Percentiles rank a stretch among this genome's conserved stretches.
Conservation (phyloP, 805 yeast species). For the Ogataea trehalophila region DNA sequence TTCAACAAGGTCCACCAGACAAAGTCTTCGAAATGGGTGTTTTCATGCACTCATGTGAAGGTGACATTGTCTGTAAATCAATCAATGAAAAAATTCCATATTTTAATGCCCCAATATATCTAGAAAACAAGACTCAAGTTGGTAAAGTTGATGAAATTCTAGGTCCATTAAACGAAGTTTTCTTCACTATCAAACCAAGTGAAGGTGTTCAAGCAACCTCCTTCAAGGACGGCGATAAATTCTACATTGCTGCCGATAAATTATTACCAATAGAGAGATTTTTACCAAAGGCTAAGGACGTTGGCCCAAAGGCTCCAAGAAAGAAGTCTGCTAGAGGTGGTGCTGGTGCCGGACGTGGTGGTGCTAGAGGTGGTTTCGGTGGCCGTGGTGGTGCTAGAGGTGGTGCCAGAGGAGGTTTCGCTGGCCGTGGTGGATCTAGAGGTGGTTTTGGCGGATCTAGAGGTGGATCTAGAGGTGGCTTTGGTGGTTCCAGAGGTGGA, state of each 20-base stretch:
- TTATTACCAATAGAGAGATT: slow-evolving; percentile 93
- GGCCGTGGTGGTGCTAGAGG: slow-evolving; percentile 41
- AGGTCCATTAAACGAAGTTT: slow-evolving; percentile 98
- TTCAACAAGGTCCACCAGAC: slow-evolving; percentile 95
- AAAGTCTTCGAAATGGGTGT: slow-evolving; percentile 91
- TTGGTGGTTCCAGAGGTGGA: slow-evolving; percentile 36
- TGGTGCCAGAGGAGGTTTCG: slow-evolving; percentile 36
- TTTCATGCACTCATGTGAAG: slow-evolving; percentile 89
- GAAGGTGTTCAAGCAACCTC: slow-evolving; percentile 95
- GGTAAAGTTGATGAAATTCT: slow-evolving; percentile 98
- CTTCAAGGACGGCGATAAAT: slow-evolving; percentile 93
- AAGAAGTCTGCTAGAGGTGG: slow-evolving; percentile 59
- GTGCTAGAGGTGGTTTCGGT: slow-evolving; percentile 34
- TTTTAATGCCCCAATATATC: slow-evolving; percentile 96
- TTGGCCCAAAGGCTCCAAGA: slow-evolving; percentile 76
- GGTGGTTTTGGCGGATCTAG: slow-evolving; percentile 41
- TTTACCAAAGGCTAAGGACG: slow-evolving; percentile 90
- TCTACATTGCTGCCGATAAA: slow-evolving; percentile 92
- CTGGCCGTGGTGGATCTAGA: slow-evolving; percentile 40
- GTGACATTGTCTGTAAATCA: slow-evolving; percentile 94
- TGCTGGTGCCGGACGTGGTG: slow-evolving; percentile 43
- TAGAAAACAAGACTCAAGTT: slow-evolving; percentile 91
- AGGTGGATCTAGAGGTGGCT: slow-evolving; percentile 45
- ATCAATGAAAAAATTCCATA: slow-evolving; percentile 93
- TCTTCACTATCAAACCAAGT: slow-evolving; percentile 89